These are phyloP conservation scores for Dothideomycetes sp. DNA, from an alignment of 2,329 filamentous ascomycete genomes.

Conservation along the genomic window DNA sequence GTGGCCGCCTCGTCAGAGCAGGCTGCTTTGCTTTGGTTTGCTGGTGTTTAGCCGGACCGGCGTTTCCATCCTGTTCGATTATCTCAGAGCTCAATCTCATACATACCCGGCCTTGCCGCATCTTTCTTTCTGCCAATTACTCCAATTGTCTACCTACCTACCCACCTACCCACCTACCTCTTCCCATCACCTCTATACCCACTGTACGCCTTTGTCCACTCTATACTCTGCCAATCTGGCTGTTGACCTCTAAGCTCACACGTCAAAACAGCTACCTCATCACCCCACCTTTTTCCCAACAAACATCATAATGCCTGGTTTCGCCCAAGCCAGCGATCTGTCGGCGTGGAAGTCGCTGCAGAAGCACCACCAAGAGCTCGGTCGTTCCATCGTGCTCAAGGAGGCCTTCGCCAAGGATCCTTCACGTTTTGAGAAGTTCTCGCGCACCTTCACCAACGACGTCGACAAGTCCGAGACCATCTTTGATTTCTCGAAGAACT, in stretches of 20 bases:
- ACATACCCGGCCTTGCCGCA: no score
- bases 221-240: neutral
- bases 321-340: slow-evolving; percentile 80
- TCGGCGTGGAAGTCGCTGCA: slow-evolving; percentile 83
- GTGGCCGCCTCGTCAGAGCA: no score
- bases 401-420: slow-evolving; percentile 82
- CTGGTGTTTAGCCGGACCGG: no score
- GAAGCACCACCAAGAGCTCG: slow-evolving; percentile 71
- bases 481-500: slow-evolving; percentile 99
- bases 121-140: slow-evolving; percentile 1
- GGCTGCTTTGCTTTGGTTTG: no score
- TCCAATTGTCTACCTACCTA: neutral
- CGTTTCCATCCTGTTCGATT: no score
- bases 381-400: slow-evolving; percentile 82
- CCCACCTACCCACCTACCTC: no score
- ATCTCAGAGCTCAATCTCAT: no score
- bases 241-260: slow-evolving; percentile 3
- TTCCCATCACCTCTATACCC: no score
- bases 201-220: neutral
- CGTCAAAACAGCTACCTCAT: slow-evolving; percentile 8
- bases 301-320: slow-evolving; percentile 42
- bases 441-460: slow-evolving; percentile 69
- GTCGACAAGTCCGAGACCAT: slow-evolving; percentile 78
- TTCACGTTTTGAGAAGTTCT: slow-evolving; percentile 82
- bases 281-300: slow-evolving; percentile 12